A percentile compares a stretch with the other conserved stretches of the same genome.
phyloP scores from a whole-genome alignment of 108 stramenopile genomes.

The Cyclotella atomus region DNA sequence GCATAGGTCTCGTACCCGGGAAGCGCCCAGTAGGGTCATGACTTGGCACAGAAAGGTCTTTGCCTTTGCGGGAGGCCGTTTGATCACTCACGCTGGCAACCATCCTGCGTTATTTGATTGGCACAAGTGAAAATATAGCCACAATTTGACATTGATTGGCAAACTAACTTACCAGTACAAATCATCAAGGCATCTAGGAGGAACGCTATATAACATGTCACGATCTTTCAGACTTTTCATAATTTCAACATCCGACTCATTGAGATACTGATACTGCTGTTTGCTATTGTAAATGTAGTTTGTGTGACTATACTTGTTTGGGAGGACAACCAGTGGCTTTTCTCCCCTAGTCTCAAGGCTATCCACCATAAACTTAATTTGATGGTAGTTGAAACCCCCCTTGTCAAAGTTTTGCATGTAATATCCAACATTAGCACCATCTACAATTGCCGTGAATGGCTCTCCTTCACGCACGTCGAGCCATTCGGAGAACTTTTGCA shows the following conservation, averaged over 20 bases:
- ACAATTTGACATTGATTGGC: background rate
- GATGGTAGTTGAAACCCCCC: constrained; percentile 70
- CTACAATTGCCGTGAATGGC: constrained; percentile 86
- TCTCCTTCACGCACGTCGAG: constrained; percentile 65
- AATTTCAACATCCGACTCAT: constrained; percentile 26
- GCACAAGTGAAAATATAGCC: background rate
- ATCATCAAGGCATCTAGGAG: constrained; percentile 74
- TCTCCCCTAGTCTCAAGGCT: constrained; percentile 60
- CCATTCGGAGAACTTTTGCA: constrained; percentile 72
- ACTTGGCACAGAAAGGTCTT: constrained; percentile 59
- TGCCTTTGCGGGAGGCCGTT: constrained; percentile 46
- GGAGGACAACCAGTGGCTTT: constrained; percentile 80
- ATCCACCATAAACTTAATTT: constrained; percentile 58
- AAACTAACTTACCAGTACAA: constrained; percentile 61
- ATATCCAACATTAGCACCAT: constrained; percentile 79
- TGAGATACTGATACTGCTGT: constrained; percentile 24
- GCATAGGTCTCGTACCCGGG: constrained; percentile 80
- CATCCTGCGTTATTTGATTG: constrained; percentile 54
- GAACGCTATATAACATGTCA: constrained; percentile 61
- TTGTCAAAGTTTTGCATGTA: constrained; percentile 84
- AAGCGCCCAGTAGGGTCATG: constrained; percentile 63
- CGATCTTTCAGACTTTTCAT: constrained; percentile 46
- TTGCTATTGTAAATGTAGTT: constrained; percentile 43
- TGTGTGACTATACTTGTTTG: constrained; percentile 67
- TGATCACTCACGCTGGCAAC: constrained; percentile 77